These are phyloP conservation scores for Annulohypoxylon nitens DNA, from an alignment of 495 filamentous ascomycete genomes.

Conservation along the genomic window DNA sequence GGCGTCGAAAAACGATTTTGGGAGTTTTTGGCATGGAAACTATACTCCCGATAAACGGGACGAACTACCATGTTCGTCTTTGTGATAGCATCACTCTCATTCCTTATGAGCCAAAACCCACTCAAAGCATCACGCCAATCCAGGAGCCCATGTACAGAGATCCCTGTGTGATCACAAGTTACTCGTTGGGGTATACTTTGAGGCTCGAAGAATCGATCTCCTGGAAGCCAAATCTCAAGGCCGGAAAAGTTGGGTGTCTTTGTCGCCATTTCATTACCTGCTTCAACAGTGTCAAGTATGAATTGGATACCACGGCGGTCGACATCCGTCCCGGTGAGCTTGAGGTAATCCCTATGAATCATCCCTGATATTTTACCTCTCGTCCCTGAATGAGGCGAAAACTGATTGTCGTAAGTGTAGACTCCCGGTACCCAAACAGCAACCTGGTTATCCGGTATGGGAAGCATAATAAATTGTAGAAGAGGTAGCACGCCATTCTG, in stretches of 20 bases:
- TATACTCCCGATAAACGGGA: slow-evolving; percentile 23
- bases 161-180: neutral
- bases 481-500: neutral
- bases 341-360: slow-evolving; percentile 19
- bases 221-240: slow-evolving; percentile 33
- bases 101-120: neutral
- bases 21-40: neutral
- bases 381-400: neutral
- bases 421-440: slow-evolving; percentile 40
- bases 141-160: neutral
- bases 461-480: slow-evolving; percentile 5
- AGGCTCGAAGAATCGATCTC: slow-evolving; percentile 11
- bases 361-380: neutral
- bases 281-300: neutral
- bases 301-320: neutral
- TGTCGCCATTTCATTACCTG: neutral
- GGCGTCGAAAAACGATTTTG: neutral
- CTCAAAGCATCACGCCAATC: slow-evolving; percentile 15
- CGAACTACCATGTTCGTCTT: slow-evolving; percentile 26
- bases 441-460: slow-evolving; percentile 13
- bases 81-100: neutral
- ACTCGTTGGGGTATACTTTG: neutral
- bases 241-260: neutral
- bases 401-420: slow-evolving; percentile 18
- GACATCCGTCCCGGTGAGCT: neutral